phyloP scores from a whole-genome alignment of 2,329 filamentous ascomycete genomes.

The Teratosphaeria zuluensis region DNA sequence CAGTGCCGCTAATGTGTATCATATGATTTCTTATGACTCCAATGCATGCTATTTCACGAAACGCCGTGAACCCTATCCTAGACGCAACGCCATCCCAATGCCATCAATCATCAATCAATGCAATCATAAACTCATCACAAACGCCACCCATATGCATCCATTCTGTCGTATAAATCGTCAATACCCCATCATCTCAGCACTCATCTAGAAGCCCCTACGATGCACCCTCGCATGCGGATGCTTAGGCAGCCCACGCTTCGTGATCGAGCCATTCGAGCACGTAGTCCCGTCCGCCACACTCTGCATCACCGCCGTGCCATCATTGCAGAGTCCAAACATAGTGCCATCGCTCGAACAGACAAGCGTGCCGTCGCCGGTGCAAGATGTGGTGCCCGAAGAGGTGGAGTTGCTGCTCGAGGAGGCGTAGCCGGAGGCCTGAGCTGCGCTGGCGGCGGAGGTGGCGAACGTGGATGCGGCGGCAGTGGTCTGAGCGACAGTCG shows the following conservation, averaged over 20 bases:
- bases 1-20: not conserved
- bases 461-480: slow-evolving; percentile 2
- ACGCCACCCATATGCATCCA: not conserved
- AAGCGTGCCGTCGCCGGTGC: slow-evolving; percentile 23
- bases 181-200: not conserved
- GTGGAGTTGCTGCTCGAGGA: not conserved
- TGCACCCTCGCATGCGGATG: slow-evolving; percentile 1
- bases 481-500: slow-evolving; percentile 1
- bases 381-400: not conserved
- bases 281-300: slow-evolving; percentile 35
- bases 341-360: slow-evolving; percentile 29
- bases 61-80: not conserved
- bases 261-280: slow-evolving; percentile 33
- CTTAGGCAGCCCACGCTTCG: slow-evolving; percentile 7
- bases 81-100: not conserved
- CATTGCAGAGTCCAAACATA: slow-evolving; percentile 36
- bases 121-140: not conserved
- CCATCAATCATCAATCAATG: not conserved
- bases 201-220: not conserved
- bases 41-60: not conserved
- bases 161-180: not conserved
- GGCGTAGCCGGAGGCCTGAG: slow-evolving; percentile 1
- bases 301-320: slow-evolving; percentile 32
- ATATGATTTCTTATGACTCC: not conserved
- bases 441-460: slow-evolving; percentile 2